Percentiles rank a stretch among this genome's conserved stretches.
phyloP scores from a whole-genome alignment of 495 filamentous ascomycete genomes.

The Tuber microsphaerosporum region DNA sequence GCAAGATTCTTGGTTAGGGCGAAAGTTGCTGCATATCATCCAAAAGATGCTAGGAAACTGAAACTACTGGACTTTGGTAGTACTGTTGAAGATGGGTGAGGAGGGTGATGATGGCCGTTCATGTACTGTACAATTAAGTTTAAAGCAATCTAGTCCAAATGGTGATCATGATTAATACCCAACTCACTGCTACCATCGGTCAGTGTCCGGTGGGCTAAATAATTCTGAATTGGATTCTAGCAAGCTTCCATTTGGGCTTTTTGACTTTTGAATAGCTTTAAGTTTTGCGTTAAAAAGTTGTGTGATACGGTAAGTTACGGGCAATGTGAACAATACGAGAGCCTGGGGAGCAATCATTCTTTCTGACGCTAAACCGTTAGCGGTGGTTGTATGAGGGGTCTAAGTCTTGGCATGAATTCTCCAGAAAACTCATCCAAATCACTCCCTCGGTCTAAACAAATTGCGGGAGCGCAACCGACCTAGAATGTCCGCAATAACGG shows the following conservation, averaged over 20 bases:
- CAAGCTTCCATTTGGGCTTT: not conserved
- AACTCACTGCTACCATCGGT: not conserved
- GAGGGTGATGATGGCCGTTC: not conserved
- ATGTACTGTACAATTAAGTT: not conserved
- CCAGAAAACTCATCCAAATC: not conserved
- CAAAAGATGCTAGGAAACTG: slow-evolving; percentile 67
- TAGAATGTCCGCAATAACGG: slow-evolving; percentile 19
- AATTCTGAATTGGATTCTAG: not conserved
- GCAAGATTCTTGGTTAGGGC: slow-evolving; percentile 75
- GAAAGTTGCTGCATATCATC: slow-evolving; percentile 80
- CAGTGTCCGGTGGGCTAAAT: not conserved
- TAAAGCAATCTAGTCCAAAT: not conserved
- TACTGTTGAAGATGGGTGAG: slow-evolving; percentile 54
- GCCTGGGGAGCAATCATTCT: not conserved
- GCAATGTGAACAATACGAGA: not conserved
- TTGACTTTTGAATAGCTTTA: not conserved
- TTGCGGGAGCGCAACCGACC: not conserved
- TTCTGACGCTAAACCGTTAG: not conserved
- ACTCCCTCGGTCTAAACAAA: not conserved
- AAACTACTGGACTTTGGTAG: slow-evolving; percentile 79
- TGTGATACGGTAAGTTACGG: not conserved
- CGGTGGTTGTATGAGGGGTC: not conserved
- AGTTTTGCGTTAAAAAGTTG: not conserved
- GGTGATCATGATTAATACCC: not conserved
- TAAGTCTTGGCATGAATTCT: not conserved